phyloP scores from a whole-genome alignment of 2,329 filamentous ascomycete genomes.

The Fusarium humuli region DNA sequence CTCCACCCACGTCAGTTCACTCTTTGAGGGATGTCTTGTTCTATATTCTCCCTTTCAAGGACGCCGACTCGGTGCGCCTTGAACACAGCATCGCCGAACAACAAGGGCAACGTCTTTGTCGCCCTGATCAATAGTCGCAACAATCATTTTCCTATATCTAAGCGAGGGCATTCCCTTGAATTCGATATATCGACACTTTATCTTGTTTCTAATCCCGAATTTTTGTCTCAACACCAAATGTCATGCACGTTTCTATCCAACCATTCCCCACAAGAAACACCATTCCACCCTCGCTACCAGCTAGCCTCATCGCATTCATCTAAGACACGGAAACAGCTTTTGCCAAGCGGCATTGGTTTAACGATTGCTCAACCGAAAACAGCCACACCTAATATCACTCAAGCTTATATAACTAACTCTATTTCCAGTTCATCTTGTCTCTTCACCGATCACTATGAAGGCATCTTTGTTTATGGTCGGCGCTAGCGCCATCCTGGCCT shows the following conservation, averaged over 20 bases:
- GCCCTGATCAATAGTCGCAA: slow-evolving; percentile 12
- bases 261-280: slow-evolving; percentile 42
- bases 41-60: slow-evolving; percentile 29
- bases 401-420: slow-evolving; percentile 42
- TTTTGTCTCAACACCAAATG: slow-evolving; percentile 40
- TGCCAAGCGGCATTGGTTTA: slow-evolving; percentile 35
- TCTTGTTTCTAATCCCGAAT: slow-evolving; percentile 2
- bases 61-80: slow-evolving; percentile 17
- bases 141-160: neutral
- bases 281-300: slow-evolving; percentile 29
- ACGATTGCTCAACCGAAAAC: slow-evolving; percentile 26
- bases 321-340: slow-evolving; percentile 32
- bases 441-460: slow-evolving; percentile 60
- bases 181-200: slow-evolving; percentile 14
- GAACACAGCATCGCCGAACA: slow-evolving; percentile 11
- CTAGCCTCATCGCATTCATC: slow-evolving; percentile 37
- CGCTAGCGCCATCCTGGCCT: slow-evolving; percentile 59
- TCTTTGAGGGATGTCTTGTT: slow-evolving; percentile 27
- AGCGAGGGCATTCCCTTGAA: slow-evolving; percentile 7
- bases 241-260: slow-evolving; percentile 36
- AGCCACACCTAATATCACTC: slow-evolving; percentile 30
- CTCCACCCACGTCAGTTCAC: slow-evolving; percentile 24
- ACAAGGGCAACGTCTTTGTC: slow-evolving; percentile 1
- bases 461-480: slow-evolving; percentile 59
- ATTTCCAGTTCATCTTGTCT: slow-evolving; percentile 33